Evolutionary conservation across 371 early-diverging fungal species (phyloP).

Genomic region (Mortierella sp.): DNA sequence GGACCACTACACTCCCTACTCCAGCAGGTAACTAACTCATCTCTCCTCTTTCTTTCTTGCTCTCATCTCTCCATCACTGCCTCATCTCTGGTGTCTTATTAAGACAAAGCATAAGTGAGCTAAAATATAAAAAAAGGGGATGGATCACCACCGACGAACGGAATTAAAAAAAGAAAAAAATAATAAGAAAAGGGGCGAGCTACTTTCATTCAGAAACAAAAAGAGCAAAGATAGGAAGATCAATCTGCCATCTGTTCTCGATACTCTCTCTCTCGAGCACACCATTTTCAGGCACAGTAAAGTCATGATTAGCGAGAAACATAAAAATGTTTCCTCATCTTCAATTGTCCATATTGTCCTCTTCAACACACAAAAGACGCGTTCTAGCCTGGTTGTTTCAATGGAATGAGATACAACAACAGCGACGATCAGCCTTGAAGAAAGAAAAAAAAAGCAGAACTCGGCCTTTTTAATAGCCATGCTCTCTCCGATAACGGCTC

Average conservation of each 20-base stretch:
- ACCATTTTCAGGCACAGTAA: neutral
- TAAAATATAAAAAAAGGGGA: neutral
- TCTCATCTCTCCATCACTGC: conserved; percentile 2
- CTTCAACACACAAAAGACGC: neutral
- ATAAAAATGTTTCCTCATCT: neutral
- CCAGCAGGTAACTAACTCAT: conserved; percentile 1
- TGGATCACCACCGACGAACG: neutral
- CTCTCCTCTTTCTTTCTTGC: neutral
- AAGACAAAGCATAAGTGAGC: neutral
- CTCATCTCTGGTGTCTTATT: neutral
- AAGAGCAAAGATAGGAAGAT: neutral
- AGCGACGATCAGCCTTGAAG: neutral
- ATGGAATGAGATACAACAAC: too few relatives aligned
- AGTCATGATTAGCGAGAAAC: conserved; percentile 3
- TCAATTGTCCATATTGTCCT: neutral
- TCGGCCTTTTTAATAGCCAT: neutral
- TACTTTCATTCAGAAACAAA: neutral
- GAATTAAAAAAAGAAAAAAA: neutral
- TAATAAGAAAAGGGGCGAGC: neutral
- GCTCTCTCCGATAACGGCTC: conserved; percentile 13
- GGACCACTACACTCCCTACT: neutral
- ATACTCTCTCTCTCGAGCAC: neutral
- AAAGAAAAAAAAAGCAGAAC: neutral
- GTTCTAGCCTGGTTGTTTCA: neutral
- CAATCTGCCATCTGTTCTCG: neutral